These are phyloP conservation scores for Paradendryphiella salina DNA, from an alignment of 2,329 filamentous ascomycete species.

Conservation along the genomic window DNA sequence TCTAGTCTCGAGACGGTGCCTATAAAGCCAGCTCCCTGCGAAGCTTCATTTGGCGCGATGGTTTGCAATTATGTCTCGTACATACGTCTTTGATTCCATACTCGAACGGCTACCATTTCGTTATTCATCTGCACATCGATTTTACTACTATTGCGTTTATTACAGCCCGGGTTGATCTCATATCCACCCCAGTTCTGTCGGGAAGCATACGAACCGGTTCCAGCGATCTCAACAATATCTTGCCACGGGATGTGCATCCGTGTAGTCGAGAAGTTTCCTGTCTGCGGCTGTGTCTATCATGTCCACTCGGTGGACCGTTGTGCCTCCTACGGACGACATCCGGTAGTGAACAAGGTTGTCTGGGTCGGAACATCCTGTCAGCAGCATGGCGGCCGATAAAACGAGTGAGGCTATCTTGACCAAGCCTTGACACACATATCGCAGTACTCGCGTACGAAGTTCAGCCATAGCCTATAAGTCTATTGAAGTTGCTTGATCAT, in stretches of 20 bases:
- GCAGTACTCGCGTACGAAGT: neutral
- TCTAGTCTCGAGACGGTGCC: conserved; percentile 2
- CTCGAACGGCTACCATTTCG: neutral
- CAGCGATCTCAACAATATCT: neutral
- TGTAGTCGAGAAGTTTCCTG: conserved; percentile 43
- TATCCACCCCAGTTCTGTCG: neutral
- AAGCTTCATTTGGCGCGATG: neutral
- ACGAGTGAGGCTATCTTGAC: neutral
- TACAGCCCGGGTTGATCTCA: neutral
- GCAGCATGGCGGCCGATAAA: conserved; percentile 16
- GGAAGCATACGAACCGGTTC: neutral
- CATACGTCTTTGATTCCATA: neutral
- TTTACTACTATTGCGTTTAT: too few species aligned
- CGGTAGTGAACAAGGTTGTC: conserved; percentile 36
- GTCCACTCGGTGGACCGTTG: conserved; percentile 44
- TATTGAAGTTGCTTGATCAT: too few species aligned
- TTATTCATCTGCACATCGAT: neutral
- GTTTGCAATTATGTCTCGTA: neutral
- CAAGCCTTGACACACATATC: neutral
- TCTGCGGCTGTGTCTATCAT: conserved; percentile 46
- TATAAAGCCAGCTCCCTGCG: neutral
- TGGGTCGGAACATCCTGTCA: conserved; percentile 38
- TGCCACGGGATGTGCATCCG: conserved; percentile 40
- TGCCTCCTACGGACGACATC: conserved; percentile 37
- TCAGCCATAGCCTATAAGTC: too few species aligned